These are phyloP conservation scores for Dentipellis sp. DNA, from an alignment of 768 basidiomycete genomes.

Conservation along the genomic window DNA sequence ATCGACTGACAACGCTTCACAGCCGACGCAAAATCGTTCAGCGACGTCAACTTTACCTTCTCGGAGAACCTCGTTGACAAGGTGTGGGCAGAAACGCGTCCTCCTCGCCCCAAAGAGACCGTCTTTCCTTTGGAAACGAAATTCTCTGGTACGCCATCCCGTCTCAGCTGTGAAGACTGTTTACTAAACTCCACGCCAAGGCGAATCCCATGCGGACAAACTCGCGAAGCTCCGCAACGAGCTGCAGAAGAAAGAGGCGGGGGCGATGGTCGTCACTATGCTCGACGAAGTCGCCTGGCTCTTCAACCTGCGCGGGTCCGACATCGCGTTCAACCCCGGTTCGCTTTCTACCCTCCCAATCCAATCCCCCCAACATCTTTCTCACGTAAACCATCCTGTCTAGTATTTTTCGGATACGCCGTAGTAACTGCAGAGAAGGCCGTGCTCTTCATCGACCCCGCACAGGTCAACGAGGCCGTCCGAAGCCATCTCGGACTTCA, in stretches of 20 bases:
- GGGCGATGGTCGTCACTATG: conserved; percentile 75
- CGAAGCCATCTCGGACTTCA: conserved; percentile 42
- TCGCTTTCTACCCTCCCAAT: background rate
- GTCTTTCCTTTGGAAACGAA: conserved; percentile 65
- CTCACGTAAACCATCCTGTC: background rate
- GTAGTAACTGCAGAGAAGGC: conserved; percentile 52
- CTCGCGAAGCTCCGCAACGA: conserved; percentile 57
- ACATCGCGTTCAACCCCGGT: conserved; percentile 85
- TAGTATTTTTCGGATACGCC: conserved; percentile 91
- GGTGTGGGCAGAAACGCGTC: conserved; percentile 65
- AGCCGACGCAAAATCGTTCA: conserved; percentile 56
- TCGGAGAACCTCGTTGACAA: conserved; percentile 71
- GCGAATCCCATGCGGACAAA: conserved; percentile 59
- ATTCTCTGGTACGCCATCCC: conserved; percentile 47
- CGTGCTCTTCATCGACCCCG: conserved; percentile 58
- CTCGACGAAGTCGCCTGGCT: conserved; percentile 95
- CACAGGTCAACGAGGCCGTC: conserved; percentile 39
- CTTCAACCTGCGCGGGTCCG: conserved; percentile 85
- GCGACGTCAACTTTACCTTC: conserved; percentile 56
- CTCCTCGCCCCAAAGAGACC: conserved; percentile 54
- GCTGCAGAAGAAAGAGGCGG: conserved; percentile 49
- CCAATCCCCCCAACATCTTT: background rate
- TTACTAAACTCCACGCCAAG: conserved; percentile 20
- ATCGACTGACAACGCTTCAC: background rate
- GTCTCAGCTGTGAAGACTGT: background rate